phyloP scores from a whole-genome alignment of 2,329 filamentous ascomycete species.

The Fusarium floridanum region DNA sequence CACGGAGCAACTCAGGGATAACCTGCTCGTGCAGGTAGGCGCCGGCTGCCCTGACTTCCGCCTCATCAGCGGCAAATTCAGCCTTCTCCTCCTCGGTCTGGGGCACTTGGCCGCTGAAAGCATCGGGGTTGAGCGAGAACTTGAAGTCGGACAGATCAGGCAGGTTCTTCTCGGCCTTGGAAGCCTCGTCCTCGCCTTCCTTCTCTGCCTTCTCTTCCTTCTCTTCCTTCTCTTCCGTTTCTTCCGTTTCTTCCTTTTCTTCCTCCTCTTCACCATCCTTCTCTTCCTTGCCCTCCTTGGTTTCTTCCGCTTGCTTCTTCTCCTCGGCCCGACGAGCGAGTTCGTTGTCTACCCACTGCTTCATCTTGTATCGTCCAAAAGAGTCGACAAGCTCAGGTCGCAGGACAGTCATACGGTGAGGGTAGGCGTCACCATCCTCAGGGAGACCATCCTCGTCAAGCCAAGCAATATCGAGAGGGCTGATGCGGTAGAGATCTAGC shows the following conservation, averaged over 20 bases:
- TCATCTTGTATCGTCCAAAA: conserved; percentile 86
- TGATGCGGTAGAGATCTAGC: conserved; percentile 95
- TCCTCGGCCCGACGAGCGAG: conserved; percentile 70
- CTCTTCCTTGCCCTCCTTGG: conserved; percentile 42
- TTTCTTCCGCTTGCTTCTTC: conserved; percentile 44
- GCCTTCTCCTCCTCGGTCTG: conserved; percentile 92
- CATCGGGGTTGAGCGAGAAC: conserved; percentile 93
- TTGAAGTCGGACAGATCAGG: conserved; percentile 90
- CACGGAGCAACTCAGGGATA: conserved; percentile 87
- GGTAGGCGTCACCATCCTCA: conserved; percentile 71
- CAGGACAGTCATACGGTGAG: conserved; percentile 95
- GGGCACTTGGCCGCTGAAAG: conserved; percentile 91
- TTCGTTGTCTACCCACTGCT: conserved; percentile 87
- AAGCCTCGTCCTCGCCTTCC: conserved; percentile 47
- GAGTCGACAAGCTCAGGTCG: conserved; percentile 90
- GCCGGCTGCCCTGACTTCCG: conserved; percentile 87
- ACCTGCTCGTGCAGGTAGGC: conserved; percentile 80
- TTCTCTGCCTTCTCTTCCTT: conserved; percentile 51
- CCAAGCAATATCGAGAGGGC: conserved; percentile 91
- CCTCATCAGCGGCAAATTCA: conserved; percentile 85
- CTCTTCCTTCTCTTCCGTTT: conserved; percentile 50
- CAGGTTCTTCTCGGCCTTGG: conserved; percentile 61
- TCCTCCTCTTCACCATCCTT: conserved; percentile 53
- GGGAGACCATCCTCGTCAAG: conserved; percentile 77
- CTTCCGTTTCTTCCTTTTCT: conserved; percentile 50